phyloP scores from a whole-genome alignment of 1,284 basidiomycete species.

The Lignosus rhinocerotis region DNA sequence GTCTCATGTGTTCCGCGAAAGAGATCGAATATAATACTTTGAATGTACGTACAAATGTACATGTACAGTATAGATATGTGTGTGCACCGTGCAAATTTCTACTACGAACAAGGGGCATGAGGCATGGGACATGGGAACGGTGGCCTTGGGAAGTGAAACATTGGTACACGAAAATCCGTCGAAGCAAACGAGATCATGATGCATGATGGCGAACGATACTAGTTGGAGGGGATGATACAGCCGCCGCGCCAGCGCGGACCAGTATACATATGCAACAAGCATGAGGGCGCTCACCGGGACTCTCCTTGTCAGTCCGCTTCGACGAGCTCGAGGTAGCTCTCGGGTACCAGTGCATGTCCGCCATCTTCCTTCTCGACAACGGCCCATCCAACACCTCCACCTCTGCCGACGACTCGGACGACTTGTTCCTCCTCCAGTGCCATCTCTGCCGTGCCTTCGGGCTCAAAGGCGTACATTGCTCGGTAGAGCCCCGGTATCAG shows the following conservation, averaged over 20 bases:
- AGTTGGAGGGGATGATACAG: constrained; percentile 12
- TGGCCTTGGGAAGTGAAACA: not conserved
- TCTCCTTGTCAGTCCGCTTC: constrained; percentile 27
- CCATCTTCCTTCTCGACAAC: constrained; percentile 51
- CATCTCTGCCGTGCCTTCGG: constrained; percentile 79
- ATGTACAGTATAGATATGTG: constrained; percentile 17
- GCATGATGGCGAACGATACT: not conserved
- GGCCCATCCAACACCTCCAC: constrained; percentile 77
- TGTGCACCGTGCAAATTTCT: not conserved
- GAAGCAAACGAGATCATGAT: constrained; percentile 11
- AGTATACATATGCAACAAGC: constrained; percentile 13
- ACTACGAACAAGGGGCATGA: not conserved
- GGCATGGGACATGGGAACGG: not conserved
- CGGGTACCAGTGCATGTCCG: constrained; percentile 64
- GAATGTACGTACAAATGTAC: constrained; percentile 8
- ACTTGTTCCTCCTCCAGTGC: constrained; percentile 68
- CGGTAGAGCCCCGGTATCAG: constrained; percentile 68
- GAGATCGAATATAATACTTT: constrained; percentile 2
- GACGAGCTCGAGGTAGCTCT: constrained; percentile 62
- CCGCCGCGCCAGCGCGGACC: constrained; percentile 24
- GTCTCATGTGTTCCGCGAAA: not conserved
- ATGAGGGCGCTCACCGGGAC: constrained; percentile 6
- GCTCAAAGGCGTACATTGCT: constrained; percentile 69
- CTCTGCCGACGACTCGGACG: constrained; percentile 64
- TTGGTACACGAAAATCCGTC: constrained; percentile 1